Base-by-base conservation (phyloP, 2,329 filamentous ascomycete genomes). In the Celoporthe dispersa region DNA sequence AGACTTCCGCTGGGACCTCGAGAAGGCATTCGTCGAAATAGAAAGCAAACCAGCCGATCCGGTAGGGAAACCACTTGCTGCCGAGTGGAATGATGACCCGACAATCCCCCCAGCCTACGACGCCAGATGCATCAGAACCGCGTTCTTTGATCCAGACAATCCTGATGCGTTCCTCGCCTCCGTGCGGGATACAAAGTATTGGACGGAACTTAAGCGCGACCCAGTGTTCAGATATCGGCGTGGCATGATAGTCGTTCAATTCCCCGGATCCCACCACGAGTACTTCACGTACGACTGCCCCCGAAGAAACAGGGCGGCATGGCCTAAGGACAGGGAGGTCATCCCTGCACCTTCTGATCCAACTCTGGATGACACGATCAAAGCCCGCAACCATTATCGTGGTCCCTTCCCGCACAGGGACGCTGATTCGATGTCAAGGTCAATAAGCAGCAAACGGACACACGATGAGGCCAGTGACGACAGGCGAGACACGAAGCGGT, bases 71-170 rank as follows among this genome's bases (percentile, higher is more conserved):
- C 84, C 84, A 28, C 76, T 86, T 1, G 79, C 82, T 4, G 72
- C 75, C 22, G 76, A 78, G 25, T 85, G 83, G 70, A 81, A 78
- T 53, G 83, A 84, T 28, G 80, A 82, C 22, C 80, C 84, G 9
- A 81, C 85, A 41, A 81, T 85, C 53, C 82, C 84, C 35, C 81
- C 81, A 25, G 79, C 82, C 6, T 83, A 81, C 74, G 79, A 83
- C 72, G 80, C 82, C 16, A 79, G 78, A 28, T 80, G 79, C 68
- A 80, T 85, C 62, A 80, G 81, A 59, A 86, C 84, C 2, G 78
- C 80, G 33, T 85, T 81, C 73, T 81, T 83, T 67, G 80, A 78
- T 31, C 79, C 80, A 44, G 79, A 83, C 25, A 83, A 85, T 70
- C 70, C 79, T 25, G 79, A 81, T 39, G 81, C 83, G 19, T 86